phyloP scores from a whole-genome alignment of 306 rosid species.

The Chamaecrista fasciculata region DNA sequence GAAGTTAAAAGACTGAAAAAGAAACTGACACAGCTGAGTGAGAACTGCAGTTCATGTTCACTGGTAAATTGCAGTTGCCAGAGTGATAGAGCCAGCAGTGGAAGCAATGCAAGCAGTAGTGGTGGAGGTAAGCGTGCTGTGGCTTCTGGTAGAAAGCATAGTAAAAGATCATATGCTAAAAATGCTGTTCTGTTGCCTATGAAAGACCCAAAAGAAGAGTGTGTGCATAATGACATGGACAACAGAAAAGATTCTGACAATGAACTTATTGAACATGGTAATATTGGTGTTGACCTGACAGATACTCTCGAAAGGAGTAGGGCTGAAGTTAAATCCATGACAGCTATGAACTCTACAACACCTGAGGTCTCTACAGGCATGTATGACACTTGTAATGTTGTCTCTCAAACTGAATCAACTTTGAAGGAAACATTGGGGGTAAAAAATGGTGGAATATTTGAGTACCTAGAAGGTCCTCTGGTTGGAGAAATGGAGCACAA shows the following conservation, averaged over 20 bases:
- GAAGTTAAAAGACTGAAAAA: conserved; percentile 96
- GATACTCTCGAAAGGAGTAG: conserved; percentile 26
- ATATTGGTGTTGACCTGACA: conserved; percentile 25
- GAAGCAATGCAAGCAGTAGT: conserved; percentile 93
- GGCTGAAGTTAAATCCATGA: conserved; percentile 32
- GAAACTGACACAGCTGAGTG: conserved; percentile 64
- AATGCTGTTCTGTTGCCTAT: conserved; percentile 36
- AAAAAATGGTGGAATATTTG: conserved; percentile 88
- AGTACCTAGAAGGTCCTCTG: conserved; percentile 69
- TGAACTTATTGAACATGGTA: conserved; percentile 33
- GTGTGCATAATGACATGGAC: conserved; percentile 32
- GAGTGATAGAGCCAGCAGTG: conserved; percentile 96
- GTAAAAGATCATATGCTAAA: conserved; percentile 50
- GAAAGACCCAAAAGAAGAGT: conserved; percentile 47
- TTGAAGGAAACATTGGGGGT: conserved; percentile 43
- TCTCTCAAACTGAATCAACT: conserved; percentile 42
- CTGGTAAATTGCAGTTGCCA: conserved; percentile 96
- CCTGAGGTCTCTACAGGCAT: conserved; percentile 34
- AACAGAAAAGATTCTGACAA: conserved; percentile 33
- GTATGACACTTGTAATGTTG: conserved; percentile 25
- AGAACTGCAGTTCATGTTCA: conserved; percentile 82
- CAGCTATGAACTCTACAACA: conserved; percentile 34
- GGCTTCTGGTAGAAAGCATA: conserved; percentile 60
- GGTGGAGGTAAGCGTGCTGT: conserved; percentile 35
- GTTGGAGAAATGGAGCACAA: conserved; percentile 60